Conservation (phyloP, 2,329 filamentous ascomycete genomes). For the Aspergillus latus region DNA sequence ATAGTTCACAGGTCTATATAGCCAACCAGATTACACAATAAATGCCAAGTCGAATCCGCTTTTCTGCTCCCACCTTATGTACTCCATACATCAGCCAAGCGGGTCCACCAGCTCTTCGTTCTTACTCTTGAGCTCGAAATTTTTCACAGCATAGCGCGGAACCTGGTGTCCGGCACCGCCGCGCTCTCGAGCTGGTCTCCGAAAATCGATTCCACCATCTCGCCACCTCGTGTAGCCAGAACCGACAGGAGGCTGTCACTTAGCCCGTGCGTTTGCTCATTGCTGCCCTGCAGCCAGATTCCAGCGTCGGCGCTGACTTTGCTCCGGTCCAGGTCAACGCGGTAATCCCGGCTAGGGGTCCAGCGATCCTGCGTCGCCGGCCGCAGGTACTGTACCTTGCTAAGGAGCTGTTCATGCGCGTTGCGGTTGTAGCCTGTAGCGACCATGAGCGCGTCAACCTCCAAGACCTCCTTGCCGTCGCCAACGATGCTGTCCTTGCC, state of each 20-base stretch:
- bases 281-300: conserved; percentile 91
- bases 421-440: conserved; percentile 84
- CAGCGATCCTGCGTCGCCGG: conserved; percentile 60
- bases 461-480: conserved; percentile 59
- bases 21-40: conserved; percentile 7
- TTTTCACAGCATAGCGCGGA: conserved; percentile 36
- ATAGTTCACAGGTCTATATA: background rate
- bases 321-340: conserved; percentile 67
- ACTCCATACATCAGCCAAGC: conserved; percentile 12
- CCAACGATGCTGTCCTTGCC: conserved; percentile 33
- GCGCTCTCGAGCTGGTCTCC: conserved; percentile 39
- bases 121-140: background rate
- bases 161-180: conserved; percentile 34
- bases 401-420: conserved; percentile 75
- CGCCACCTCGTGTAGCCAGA: conserved; percentile 70
- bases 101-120: conserved; percentile 7
- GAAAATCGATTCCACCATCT: conserved; percentile 77
- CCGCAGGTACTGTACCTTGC: conserved; percentile 64
- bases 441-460: conserved; percentile 78
- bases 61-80: conserved; percentile 12
- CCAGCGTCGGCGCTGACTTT: conserved; percentile 72
- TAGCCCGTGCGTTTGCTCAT: conserved; percentile 85
- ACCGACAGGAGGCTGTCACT: conserved; percentile 81
- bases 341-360: conserved; percentile 74
- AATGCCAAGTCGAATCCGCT: conserved; percentile 4